Evolutionary conservation across 768 basidiomycete genomes (phyloP), one percentile per base, ranked within the genome.

Genomic region (Podaxis sp.): DNA sequence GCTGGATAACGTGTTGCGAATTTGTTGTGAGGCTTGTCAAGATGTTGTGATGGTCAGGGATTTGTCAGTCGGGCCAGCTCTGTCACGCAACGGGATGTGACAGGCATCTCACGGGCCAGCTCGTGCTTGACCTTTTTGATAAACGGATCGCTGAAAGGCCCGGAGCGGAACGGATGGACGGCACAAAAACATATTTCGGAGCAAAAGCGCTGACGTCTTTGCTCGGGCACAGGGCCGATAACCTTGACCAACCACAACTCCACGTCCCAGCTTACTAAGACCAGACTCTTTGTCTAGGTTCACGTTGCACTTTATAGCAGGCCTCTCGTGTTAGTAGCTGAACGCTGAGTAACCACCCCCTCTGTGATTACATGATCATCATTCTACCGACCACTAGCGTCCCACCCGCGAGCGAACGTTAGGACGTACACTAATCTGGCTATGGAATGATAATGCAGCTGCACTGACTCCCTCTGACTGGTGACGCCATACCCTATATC

Each of bases 151-250:
- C 12, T 40, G 24, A 41, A 57, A 33, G 24, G 22, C 37, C 58
- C 58, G 58, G 58, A 51, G 27, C 59, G 60, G 54, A 61, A 55
- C 60, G 60, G 60, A 54, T 55, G 29, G 17, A 41, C 25, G 36
- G 59, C 19, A 22, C 33, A 25, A n/a, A 38, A 51, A 13, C 17
- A 24, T 46, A 19, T 29, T 25, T 24, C 49, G 49, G 49, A 50
- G 49, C 29, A 51, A 27, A 55, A 9, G 15, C 13, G 59, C 52
- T 61, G 52, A 47, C 59, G 52, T 61, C 51, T 8, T 24, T 19
- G 24, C 13, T 56, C 55, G 27, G 55, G 55, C 40, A 57, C 25
- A 24, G 49, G 9, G 24, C 1, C 1, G 25, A 15, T 12, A 50
- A 25, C 27, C 22, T 11, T 50, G 49, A 50, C 49, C 49, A 50